These are phyloP conservation scores for Vachellia pachyceras DNA, from an alignment of 306 rosid species.

Conservation along the genomic window DNA sequence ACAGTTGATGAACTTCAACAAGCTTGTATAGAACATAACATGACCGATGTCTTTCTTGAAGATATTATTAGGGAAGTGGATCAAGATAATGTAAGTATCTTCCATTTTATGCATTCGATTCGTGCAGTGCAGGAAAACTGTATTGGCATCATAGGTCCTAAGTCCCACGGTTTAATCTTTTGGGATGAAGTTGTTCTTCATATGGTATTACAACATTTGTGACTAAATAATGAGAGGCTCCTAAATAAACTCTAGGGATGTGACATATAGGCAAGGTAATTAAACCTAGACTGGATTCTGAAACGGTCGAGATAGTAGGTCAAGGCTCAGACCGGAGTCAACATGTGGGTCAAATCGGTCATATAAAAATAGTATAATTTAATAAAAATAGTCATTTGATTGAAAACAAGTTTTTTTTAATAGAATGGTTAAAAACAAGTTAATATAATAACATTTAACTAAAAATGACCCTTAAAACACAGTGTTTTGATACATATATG, in stretches of 20 bases:
- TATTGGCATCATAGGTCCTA: background rate
- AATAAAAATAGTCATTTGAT: too few relatives aligned
- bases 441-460: too few relatives aligned
- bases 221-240: background rate
- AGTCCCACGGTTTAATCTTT: background rate
- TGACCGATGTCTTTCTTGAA: conserved; percentile 85
- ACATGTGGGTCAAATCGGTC: too few relatives aligned
- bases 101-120: background rate
- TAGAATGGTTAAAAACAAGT: too few relatives aligned
- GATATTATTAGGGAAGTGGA: conserved; percentile 94
- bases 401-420: too few relatives aligned
- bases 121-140: conserved; percentile 8
- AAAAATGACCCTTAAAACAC: too few relatives aligned
- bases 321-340: too few relatives aligned
- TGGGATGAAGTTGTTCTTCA: background rate
- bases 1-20: conserved; percentile 97
- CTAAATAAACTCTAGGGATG: background rate
- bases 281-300: too few relatives aligned
- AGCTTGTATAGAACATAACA: conserved; percentile 89
- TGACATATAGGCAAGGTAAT: background rate
- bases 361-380: too few relatives aligned
- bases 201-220: background rate
- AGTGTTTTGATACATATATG: too few relatives aligned
- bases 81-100: conserved; percentile 87
- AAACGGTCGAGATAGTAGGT: too few relatives aligned